phyloP scores from a whole-genome alignment of 345 rosid genomes.

The Citrus trifoliata region DNA sequence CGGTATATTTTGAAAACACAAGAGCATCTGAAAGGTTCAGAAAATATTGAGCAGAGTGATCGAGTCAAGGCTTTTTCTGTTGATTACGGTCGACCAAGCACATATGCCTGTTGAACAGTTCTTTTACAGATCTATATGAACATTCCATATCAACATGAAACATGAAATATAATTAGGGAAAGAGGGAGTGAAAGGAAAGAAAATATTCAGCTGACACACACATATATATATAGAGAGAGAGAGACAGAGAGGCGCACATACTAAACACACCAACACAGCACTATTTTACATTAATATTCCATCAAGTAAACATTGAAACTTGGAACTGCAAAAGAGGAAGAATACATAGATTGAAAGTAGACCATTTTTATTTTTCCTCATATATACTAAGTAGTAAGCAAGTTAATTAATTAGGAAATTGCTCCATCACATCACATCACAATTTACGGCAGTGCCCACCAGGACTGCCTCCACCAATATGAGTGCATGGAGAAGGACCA shows the following conservation, averaged over 20 bases:
- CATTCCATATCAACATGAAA: background rate
- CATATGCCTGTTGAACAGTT: no score
- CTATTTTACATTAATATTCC: no score
- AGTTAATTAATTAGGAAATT: background rate
- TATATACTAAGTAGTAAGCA: background rate
- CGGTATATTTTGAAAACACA: no score
- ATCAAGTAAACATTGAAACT: background rate
- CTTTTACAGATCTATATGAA: no score
- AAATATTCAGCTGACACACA: background rate
- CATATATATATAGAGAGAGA: no score
- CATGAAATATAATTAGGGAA: background rate
- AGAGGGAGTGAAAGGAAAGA: background rate
- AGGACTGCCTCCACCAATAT: background rate
- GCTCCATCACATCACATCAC: background rate
- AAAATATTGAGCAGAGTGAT: background rate
- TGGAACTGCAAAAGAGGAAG: background rate
- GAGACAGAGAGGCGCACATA: background rate
- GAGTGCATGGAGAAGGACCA: conserved; percentile 3
- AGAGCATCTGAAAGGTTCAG: background rate
- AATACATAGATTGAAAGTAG: background rate
- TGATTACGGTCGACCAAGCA: background rate
- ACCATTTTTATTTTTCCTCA: background rate
- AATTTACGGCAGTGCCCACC: background rate
- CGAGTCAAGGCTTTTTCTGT: background rate
- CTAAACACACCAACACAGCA: background rate